Conservation (phyloP, 2,329 filamentous ascomycete genomes). For the Hypoxylon sp. region DNA sequence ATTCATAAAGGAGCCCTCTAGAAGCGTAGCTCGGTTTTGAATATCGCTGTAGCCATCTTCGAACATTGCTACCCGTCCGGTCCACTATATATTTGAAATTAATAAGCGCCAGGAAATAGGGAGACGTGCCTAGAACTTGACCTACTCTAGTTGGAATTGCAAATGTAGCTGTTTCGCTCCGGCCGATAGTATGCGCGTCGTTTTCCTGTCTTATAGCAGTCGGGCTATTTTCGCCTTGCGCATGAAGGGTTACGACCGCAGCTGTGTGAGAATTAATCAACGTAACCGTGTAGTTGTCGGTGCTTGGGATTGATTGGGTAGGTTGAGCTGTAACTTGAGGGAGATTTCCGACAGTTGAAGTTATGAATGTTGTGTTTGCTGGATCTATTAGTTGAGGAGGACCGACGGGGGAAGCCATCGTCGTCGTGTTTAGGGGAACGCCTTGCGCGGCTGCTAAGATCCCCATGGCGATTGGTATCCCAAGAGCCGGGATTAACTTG, state of each 20-base stretch:
- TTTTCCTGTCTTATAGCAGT: slow-evolving; percentile 25
- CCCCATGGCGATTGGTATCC: background rate
- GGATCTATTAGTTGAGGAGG: background rate
- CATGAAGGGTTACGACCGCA: slow-evolving; percentile 39
- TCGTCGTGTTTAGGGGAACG: background rate
- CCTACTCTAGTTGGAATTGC: slow-evolving; percentile 45
- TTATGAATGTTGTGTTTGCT: background rate
- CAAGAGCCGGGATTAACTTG: background rate
- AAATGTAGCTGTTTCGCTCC: slow-evolving; percentile 28
- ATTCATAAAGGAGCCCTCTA: slow-evolving; percentile 45
- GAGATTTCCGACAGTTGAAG: background rate
- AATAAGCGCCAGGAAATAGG: background rate
- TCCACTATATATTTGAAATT: slow-evolving; percentile 41
- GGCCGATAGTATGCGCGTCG: slow-evolving; percentile 21
- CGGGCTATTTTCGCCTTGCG: slow-evolving; percentile 24
- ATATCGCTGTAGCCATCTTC: slow-evolving; percentile 34
- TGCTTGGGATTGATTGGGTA: background rate
- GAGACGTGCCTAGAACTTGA: background rate
- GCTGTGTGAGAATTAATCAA: slow-evolving; percentile 48
- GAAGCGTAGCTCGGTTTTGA: slow-evolving; percentile 38
- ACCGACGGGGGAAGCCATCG: background rate
- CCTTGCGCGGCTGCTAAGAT: background rate
- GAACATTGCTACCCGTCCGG: slow-evolving; percentile 42
- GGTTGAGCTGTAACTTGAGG: background rate
- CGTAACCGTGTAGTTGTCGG: slow-evolving; percentile 42